A percentile compares a stretch with the other conserved stretches of the same genome.
These are phyloP conservation scores for Liriodendron chinense DNA, from an alignment of 164 flowering plant genomes.

Conservation along the genomic window DNA sequence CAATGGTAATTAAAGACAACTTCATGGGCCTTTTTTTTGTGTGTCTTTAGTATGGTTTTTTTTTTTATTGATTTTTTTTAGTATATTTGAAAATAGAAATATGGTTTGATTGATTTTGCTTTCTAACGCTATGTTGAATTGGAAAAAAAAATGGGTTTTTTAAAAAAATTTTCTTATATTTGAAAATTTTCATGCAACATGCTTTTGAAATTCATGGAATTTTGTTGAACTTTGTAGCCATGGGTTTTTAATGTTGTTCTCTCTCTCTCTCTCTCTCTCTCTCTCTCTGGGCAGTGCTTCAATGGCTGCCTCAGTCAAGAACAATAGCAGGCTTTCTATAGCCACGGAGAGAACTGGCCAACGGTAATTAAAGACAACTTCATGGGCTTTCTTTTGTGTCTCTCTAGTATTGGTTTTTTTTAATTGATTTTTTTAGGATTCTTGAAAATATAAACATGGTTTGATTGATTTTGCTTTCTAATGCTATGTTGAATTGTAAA, in stretches of 20 bases:
- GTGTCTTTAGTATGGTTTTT: too few relatives aligned
- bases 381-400: neutral
- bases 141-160: neutral
- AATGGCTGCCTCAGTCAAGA: constrained; percentile 29
- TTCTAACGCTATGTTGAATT: neutral
- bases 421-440: neutral
- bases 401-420: too few relatives aligned
- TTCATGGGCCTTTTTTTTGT: too few relatives aligned
- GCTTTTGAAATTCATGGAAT: too few relatives aligned
- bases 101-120: neutral
- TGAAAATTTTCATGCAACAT: neutral
- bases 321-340: constrained; percentile 35
- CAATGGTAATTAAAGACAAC: constrained; percentile 51
- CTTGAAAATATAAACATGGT: neutral
- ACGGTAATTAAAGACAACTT: neutral
- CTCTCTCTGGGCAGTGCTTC: too few relatives aligned
- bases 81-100: neutral
- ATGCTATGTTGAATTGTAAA: neutral
- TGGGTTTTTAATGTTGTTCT: neutral
- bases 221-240: too few relatives aligned
- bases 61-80: neutral
- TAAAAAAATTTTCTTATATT: neutral
- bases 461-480: neutral
- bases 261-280: neutral
- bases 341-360: too few relatives aligned